Evolutionary conservation across 257 asterid species (phyloP).

Genomic region (Ballota nigra): DNA sequence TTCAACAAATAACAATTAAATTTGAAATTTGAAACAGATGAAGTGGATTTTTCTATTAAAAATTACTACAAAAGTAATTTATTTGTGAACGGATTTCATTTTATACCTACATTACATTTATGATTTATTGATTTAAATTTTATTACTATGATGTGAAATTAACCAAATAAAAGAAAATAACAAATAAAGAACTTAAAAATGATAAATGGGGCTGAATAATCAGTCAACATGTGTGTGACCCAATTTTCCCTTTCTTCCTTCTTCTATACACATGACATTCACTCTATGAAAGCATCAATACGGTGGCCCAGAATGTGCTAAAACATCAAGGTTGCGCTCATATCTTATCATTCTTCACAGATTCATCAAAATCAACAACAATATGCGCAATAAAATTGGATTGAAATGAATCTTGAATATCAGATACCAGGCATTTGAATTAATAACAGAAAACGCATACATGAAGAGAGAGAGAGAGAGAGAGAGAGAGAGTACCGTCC

Average conservation of each 20-base stretch:
- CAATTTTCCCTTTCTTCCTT: too few species aligned
- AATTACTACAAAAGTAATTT: too few species aligned
- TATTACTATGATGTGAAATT: too few species aligned
- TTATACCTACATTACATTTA: too few species aligned
- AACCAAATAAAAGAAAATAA: background rate
- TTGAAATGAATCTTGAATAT: background rate
- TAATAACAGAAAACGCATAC: background rate
- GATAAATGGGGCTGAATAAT: background rate
- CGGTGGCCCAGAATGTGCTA: background rate
- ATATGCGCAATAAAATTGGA: background rate
- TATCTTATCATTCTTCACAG: too few species aligned
- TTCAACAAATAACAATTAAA: too few species aligned
- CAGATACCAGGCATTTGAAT: background rate
- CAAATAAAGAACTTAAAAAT: background rate
- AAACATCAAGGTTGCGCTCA: too few species aligned
- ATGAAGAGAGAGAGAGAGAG: background rate
- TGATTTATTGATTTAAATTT: too few species aligned
- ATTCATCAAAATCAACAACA: background rate
- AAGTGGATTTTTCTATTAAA: too few species aligned
- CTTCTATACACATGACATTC: background rate
- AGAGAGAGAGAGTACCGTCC: conserved; percentile 17
- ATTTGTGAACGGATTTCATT: too few species aligned
- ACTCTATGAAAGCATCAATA: background rate
- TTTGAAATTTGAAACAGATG: too few species aligned
- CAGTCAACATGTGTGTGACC: background rate